Evolutionary conservation across 2,329 filamentous ascomycete genomes (phyloP).

Genomic region (Magnaporthiopsis incrustans): DNA sequence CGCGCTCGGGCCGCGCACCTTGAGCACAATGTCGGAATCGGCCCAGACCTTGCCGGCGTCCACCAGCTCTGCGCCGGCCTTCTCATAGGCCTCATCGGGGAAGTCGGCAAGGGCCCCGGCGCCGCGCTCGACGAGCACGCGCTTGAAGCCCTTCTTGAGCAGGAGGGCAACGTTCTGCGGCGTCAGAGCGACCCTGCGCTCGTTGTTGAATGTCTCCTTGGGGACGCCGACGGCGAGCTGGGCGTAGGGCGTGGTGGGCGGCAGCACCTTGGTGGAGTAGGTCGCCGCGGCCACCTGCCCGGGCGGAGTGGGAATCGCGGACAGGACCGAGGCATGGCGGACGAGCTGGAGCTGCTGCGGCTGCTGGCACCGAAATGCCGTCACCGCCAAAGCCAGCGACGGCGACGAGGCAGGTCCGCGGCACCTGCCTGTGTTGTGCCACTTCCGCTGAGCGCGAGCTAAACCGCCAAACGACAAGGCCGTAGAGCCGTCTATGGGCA

Average conservation of each 20-base stretch:
- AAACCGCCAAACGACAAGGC: not conserved
- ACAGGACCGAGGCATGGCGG: constrained; percentile 30
- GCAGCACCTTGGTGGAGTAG: constrained; percentile 32
- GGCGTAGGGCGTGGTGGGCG: constrained; percentile 54
- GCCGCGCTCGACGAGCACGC: constrained; percentile 70
- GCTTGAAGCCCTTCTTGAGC: constrained; percentile 76
- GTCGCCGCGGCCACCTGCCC: constrained; percentile 14
- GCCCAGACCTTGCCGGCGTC: constrained; percentile 61
- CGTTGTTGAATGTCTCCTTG: constrained; percentile 67
- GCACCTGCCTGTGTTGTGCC: constrained; percentile 29
- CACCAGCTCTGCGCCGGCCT: constrained; percentile 70
- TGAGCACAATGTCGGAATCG: constrained; percentile 70
- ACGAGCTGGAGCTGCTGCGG: constrained; percentile 28
- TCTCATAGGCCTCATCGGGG: constrained; percentile 65
- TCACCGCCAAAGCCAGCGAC: constrained; percentile 17
- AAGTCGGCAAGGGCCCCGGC: constrained; percentile 75
- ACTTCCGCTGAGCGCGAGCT: constrained; percentile 17
- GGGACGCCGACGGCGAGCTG: constrained; percentile 72
- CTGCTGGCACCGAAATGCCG: constrained; percentile 10
- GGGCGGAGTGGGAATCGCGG: constrained; percentile 16
- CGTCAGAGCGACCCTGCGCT: constrained; percentile 77
- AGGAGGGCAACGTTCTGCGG: constrained; percentile 75
- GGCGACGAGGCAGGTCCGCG: constrained; percentile 10
- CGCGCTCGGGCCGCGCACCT: constrained; percentile 68
- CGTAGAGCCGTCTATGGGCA: not conserved